Percentiles rank a stretch among this genome's conserved stretches.
Evolutionary conservation across 768 basidiomycete genomes (phyloP).

Genomic region (Pleurotus tuber-regium): DNA sequence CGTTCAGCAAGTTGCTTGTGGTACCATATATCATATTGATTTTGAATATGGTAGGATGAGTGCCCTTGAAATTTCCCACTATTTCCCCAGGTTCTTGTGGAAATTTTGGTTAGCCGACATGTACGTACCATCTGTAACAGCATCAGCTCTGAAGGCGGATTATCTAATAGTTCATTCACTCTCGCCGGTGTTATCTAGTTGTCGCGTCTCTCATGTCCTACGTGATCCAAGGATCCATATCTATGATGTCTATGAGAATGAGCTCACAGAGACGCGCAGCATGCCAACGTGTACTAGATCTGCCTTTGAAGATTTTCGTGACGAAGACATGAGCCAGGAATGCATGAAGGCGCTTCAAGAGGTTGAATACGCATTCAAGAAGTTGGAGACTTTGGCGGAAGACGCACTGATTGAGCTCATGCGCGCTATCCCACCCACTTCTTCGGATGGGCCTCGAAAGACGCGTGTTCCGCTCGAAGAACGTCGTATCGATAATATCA

Average conservation of each 20-base stretch:
- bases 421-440: constrained; percentile 23
- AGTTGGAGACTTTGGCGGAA: constrained; percentile 42
- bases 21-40: no score
- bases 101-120: constrained; percentile 46
- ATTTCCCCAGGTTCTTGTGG: constrained; percentile 47
- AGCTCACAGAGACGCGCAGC: constrained; percentile 42
- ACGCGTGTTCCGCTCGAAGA: constrained; percentile 28
- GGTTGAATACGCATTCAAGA: constrained; percentile 41
- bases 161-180: not conserved
- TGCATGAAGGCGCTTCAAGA: constrained; percentile 34
- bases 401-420: constrained; percentile 33
- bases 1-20: not conserved
- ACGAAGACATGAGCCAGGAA: constrained; percentile 29
- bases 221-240: constrained; percentile 43
- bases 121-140: no score
- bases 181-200: not conserved
- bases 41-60: constrained; percentile 8
- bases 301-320: constrained; percentile 44
- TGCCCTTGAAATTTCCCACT: constrained; percentile 26
- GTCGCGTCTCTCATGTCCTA: constrained; percentile 21
- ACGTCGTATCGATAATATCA: constrained; percentile 33
- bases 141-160: no score
- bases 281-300: constrained; percentile 26
- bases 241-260: constrained; percentile 52
- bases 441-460: constrained; percentile 20